phyloP scores from a whole-genome alignment of 2,329 filamentous ascomycete species.

The Chaetomiaceae sp. region DNA sequence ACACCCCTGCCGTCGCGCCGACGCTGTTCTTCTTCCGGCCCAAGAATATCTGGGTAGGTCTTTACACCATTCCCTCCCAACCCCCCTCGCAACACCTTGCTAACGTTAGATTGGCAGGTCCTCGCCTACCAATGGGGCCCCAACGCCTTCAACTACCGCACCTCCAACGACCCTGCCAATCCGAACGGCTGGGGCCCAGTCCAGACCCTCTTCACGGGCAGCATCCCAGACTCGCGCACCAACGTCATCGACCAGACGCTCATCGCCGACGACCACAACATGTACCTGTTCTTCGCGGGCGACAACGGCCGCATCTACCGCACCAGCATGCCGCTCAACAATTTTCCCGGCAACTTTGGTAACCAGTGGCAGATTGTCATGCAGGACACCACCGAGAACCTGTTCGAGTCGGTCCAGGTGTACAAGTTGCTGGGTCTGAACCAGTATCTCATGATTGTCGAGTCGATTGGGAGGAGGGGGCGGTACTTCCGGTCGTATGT shows the following conservation, averaged over 20 bases:
- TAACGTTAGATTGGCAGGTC: too few species aligned
- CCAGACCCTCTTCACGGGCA: conserved; percentile 54
- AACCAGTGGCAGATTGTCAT: conserved; percentile 45
- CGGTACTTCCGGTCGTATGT: conserved; percentile 66
- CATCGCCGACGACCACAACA: conserved; percentile 56
- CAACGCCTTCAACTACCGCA: conserved; percentile 56
- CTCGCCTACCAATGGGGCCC: conserved; percentile 61
- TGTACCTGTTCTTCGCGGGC: conserved; percentile 65
- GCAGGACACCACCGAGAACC: conserved; percentile 49
- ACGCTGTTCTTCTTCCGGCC: conserved; percentile 60
- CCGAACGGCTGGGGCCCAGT: conserved; percentile 52
- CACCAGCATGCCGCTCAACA: conserved; percentile 55
- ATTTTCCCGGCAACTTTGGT: conserved; percentile 60
- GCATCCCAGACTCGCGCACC: conserved; percentile 46
- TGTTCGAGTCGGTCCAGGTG: conserved; percentile 65
- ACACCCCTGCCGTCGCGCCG: conserved; percentile 47
- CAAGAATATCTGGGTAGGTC: conserved; percentile 58
- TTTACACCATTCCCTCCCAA: too few species aligned
- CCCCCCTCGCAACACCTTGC: too few species aligned
- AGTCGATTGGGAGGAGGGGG: conserved; percentile 52
- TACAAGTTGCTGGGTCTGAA: conserved; percentile 55
- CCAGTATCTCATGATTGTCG: conserved; percentile 63
- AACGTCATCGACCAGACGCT: conserved; percentile 60
- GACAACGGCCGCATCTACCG: conserved; percentile 66
- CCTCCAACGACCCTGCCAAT: conserved; percentile 54